These are phyloP conservation scores for Lepraria neglecta DNA, from an alignment of 495 filamentous ascomycete genomes.

Conservation along the genomic window DNA sequence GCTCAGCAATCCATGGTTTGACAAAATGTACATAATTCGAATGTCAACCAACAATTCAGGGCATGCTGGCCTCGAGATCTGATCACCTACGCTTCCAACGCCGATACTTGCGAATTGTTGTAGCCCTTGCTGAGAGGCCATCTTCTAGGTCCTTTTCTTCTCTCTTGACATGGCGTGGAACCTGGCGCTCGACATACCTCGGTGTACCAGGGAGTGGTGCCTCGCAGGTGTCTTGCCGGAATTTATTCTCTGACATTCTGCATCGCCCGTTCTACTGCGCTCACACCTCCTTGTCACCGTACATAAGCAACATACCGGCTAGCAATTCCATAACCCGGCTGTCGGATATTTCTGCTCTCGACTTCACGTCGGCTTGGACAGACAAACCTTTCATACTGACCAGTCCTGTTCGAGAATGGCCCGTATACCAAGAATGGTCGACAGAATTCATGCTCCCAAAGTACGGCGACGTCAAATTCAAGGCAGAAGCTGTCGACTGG, in stretches of 20 bases:
- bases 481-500: slow-evolving; percentile 95
- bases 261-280: slow-evolving; percentile 90
- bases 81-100: no score
- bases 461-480: slow-evolving; percentile 64
- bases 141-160: slow-evolving; percentile 35
- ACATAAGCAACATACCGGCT: slow-evolving; percentile 61
- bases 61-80: background rate
- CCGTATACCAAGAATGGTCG: slow-evolving; percentile 69
- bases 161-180: slow-evolving; percentile 70
- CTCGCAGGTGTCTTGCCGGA: slow-evolving; percentile 57
- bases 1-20: background rate
- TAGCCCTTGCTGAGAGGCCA: slow-evolving; percentile 17
- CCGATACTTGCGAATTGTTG: background rate
- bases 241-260: slow-evolving; percentile 85
- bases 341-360: slow-evolving; percentile 57
- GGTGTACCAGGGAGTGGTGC: slow-evolving; percentile 46
- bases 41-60: background rate
- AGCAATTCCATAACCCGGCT: slow-evolving; percentile 69
- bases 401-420: slow-evolving; percentile 76
- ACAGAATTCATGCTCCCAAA: slow-evolving; percentile 53
- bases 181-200: slow-evolving; percentile 80
- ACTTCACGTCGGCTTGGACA: slow-evolving; percentile 71
- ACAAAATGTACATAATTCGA: background rate
- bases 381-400: slow-evolving; percentile 85
- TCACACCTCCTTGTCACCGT: slow-evolving; percentile 60